Base-by-base conservation (phyloP, 202 grass and related monocot species). In the Setaria viridis region DNA sequence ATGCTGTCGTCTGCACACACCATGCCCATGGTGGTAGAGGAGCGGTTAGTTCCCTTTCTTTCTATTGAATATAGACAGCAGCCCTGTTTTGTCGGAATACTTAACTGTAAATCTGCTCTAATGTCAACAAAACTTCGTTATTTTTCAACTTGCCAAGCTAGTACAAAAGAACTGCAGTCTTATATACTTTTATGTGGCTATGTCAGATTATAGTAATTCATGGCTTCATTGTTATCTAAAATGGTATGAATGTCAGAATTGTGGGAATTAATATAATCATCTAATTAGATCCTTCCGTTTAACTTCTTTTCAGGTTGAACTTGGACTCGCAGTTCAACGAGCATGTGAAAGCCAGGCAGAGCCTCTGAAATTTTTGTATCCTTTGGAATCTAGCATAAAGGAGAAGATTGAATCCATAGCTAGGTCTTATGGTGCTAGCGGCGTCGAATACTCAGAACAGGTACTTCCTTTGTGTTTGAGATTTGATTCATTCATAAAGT, bases 21-120 rank as follows among this genome's bases (percentile, higher is more conserved):
- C 97, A 99, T 87, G 97, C 97, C 9, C 94, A 99, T 67, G 97
- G 97, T 87, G 97, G 94, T 81, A 94, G 91, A 97, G 97, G 97
- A 88, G 92, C 90, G 80, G 97, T 97, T 74, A 88, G 94, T 99
- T 85, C 29, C 56, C 17, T 80, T 56, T 84, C 34, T 32, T 82
- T 82, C 2, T 60, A 37, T 66, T 9, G 30, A 49, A 20, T 62
- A 7, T 32, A 63, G 46, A 29, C 54, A 72, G 57, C 37, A 74
- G 5, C 25, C 32, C 48, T 41, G 4, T 66, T 66, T 68, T 32
- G 29, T 46, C 20, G 9, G 39, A 51, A 70, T 54, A 75, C 41
- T 63, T 83, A 49, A 45, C 2, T 32, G 12, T 10, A 13, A 32
- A 48, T 62, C 55, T 57, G 3, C 57, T 45, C 9, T 62, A 47